Percentiles rank a stretch among this genome's conserved stretches.
These are phyloP conservation scores for Xanthoparmelia taractica DNA, from an alignment of 495 filamentous ascomycete species.

Conservation along the genomic window DNA sequence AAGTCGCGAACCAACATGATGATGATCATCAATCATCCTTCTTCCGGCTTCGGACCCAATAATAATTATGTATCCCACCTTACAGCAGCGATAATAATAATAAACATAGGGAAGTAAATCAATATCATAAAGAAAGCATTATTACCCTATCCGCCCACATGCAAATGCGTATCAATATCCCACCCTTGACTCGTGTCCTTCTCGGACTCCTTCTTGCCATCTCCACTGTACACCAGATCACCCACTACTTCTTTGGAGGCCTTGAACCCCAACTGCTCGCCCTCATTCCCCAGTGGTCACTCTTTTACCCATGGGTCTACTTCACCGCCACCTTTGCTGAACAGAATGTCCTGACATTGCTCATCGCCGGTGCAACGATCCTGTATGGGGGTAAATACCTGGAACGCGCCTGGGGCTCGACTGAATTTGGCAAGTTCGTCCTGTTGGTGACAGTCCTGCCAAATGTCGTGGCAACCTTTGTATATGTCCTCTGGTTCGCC, in stretches of 20 bases:
- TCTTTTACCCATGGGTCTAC: conserved; percentile 90
- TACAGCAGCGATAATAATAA: neutral
- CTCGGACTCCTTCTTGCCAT: conserved; percentile 66
- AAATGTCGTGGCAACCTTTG: conserved; percentile 63
- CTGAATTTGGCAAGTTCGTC: conserved; percentile 87
- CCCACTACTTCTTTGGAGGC: conserved; percentile 57
- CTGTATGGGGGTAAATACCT: conserved; percentile 94
- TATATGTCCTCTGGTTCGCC: conserved; percentile 65
- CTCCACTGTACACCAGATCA: conserved; percentile 71
- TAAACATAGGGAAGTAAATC: neutral
- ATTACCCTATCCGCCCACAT: neutral
- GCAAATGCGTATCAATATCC: conserved; percentile 73
- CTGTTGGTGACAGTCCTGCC: conserved; percentile 69
- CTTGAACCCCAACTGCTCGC: conserved; percentile 72
- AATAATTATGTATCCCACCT: neutral
- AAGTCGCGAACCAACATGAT: neutral
- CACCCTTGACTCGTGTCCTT: conserved; percentile 77
- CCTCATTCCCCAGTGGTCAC: conserved; percentile 71
- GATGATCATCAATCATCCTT: neutral
- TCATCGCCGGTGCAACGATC: conserved; percentile 69
- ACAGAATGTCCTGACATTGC: conserved; percentile 82
- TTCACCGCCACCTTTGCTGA: conserved; percentile 82
- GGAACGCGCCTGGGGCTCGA: conserved; percentile 91
- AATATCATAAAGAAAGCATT: no score
- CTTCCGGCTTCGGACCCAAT: neutral